Conservation (phyloP, 1,284 basidiomycete genomes). For the Wolfiporia cocos region DNA sequence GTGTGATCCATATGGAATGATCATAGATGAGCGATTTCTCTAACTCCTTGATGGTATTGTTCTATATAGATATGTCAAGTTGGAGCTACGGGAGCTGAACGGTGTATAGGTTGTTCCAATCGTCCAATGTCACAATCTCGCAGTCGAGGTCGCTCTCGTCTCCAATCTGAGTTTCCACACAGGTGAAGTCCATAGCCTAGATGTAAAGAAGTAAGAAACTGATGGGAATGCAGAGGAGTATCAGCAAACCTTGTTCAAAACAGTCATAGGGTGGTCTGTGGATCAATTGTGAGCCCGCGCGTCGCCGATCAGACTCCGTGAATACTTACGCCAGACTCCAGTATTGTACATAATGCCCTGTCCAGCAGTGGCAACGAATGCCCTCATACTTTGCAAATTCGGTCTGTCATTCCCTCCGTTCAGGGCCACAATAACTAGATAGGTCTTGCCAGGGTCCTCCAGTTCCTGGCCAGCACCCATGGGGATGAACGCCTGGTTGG, state of each 20-base stretch:
- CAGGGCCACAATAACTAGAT: constrained; percentile 80
- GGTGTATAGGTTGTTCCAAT: constrained; percentile 25
- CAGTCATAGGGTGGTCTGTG: constrained; percentile 81
- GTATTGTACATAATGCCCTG: constrained; percentile 84
- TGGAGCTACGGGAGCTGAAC: constrained; percentile 32
- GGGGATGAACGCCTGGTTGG: constrained; percentile 86
- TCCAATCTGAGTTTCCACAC: constrained; percentile 82
- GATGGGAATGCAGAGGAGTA: too few species aligned
- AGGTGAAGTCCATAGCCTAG: constrained; percentile 73
- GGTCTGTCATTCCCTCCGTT: constrained; percentile 74
- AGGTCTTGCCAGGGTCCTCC: constrained; percentile 45
- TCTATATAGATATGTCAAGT: too few species aligned
- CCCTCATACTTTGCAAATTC: constrained; percentile 65
- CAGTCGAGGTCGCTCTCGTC: constrained; percentile 68
- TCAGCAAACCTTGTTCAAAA: constrained; percentile 56
- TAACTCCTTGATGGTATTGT: too few species aligned
- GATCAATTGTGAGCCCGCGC: too few species aligned
- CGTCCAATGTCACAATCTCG: constrained; percentile 62
- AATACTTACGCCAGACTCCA: constrained; percentile 73
- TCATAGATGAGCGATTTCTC: too few species aligned
- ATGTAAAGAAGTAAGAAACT: constrained; percentile 7
- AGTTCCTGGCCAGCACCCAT: constrained; percentile 59
- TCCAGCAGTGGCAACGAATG: constrained; percentile 71
- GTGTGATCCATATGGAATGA: too few species aligned
- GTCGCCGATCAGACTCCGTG: constrained; percentile 5